Evolutionary conservation across 2,329 filamentous ascomycete genomes (phyloP), one percentile per base, ranked within the genome.

Genomic region (Aureobasidium leucospermi): DNA sequence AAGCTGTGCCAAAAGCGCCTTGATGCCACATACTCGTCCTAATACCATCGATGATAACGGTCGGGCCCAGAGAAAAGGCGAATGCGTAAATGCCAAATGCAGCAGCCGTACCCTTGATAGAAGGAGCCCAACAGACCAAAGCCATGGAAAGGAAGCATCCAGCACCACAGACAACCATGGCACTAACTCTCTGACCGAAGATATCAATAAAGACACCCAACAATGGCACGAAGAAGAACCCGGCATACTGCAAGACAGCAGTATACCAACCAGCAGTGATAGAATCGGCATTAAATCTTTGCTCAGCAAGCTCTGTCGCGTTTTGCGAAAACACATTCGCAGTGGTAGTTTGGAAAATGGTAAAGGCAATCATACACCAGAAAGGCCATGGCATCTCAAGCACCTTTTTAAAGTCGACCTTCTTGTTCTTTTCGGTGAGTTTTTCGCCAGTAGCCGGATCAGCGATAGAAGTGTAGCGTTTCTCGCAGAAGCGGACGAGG

Each of bases 231-330:
- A 85, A 67, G 66, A 85, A 84, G 69, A 85, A 85, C 0, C 76
- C 76, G 5, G 77, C 70, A 64, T 85, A 85, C 62, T 85, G 80
- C 0, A 78, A 72, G 59, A 81, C 74, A 11, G 82, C 73, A 1
- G 80, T 80, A 63, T 85, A 86, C 82, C 82, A 86, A 0, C 83
- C 83, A 0, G 83, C 84, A 2, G 71, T 78, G 36, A 85, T 74
- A 0, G 79, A 71, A 9, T 75, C 74, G n/a, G 81, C 75, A 7
- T 80, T 72, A 68, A 86, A 85, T 1, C 82, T 75, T 65, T 84
- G 77, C 68, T 86, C 77, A 0, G 83, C 83, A 19, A 86, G 67
- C 63, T 86, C 84, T 0, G 84, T 86, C 0, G 80, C 80, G 63
- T 86, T 86, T 28, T 79, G 42, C 1, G 43, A 47, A 62, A 83